A percentile compares a stretch with the other conserved stretches of the same genome.
Conservation (phyloP, 495 filamentous ascomycete species). For the Neurospora tetraspora region DNA sequence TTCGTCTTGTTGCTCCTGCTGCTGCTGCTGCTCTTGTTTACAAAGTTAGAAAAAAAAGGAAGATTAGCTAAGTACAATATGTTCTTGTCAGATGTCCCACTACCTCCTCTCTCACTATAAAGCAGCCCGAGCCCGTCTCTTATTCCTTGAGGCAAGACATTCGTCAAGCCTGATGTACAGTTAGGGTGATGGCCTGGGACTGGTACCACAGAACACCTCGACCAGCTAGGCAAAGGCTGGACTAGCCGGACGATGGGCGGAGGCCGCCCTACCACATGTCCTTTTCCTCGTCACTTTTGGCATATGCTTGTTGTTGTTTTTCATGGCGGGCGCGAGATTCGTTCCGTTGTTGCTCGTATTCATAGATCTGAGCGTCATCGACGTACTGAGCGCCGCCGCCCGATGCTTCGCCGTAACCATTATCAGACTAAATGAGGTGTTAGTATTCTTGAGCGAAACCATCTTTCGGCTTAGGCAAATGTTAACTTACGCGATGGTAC, state of each 20-base stretch:
- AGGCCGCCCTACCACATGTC: slow-evolving; percentile 24
- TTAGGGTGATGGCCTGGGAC: neutral
- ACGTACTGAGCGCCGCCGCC: slow-evolving; percentile 28
- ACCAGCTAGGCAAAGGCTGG: neutral
- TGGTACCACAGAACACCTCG: neutral
- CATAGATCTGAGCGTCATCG: slow-evolving; percentile 38
- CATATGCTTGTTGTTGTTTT: slow-evolving; percentile 6
- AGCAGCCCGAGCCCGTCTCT: neutral
- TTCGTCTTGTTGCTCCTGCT: neutral
- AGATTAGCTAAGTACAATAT: neutral
- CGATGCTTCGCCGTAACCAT: slow-evolving; percentile 33
- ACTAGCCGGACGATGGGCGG: neutral
- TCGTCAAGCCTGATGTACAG: neutral
- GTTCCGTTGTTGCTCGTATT: slow-evolving; percentile 27
- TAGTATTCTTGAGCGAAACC: slow-evolving; percentile 2
- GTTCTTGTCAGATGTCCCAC: neutral
- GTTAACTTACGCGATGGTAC: slow-evolving; percentile 39
- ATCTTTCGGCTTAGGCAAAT: neutral
- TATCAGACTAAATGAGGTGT: slow-evolving; percentile 23
- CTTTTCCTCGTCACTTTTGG: slow-evolving; percentile 11
- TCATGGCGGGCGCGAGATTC: slow-evolving; percentile 12
- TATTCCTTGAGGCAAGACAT: neutral
- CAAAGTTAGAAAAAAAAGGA: neutral
- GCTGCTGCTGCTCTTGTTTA: neutral
- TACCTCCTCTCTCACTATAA: neutral